Evolutionary conservation across 306 rosid genomes (phyloP).

Genomic region (Vigna hirtella): DNA sequence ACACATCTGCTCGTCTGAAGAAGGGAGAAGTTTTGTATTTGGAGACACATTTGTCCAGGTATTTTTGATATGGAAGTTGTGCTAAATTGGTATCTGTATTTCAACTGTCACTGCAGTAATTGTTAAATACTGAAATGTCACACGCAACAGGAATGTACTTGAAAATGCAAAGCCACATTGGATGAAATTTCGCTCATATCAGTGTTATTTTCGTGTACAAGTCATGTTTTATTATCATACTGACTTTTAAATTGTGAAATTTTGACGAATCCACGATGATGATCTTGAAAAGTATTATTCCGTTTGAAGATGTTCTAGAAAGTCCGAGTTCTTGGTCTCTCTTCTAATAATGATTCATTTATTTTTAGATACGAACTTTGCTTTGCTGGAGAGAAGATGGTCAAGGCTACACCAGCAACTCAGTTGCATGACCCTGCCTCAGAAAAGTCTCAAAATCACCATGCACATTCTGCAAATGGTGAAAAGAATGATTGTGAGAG

Average conservation of each 20-base stretch:
- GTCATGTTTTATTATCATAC: not conserved
- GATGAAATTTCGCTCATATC: not conserved
- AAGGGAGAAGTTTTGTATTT: constrained; percentile 97
- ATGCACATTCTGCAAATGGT: constrained; percentile 64
- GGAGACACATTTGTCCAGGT: constrained; percentile 89
- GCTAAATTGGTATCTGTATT: constrained; percentile 27
- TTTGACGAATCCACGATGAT: constrained; percentile 11
- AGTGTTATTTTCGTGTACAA: too few species aligned
- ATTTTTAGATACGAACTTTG: constrained; percentile 86
- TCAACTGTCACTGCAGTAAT: constrained; percentile 18
- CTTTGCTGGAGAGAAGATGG: constrained; percentile 81
- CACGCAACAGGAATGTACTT: constrained; percentile 20
- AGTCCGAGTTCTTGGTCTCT: constrained; percentile 21
- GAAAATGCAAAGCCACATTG: constrained; percentile 26
- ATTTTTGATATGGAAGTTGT: constrained; percentile 37
- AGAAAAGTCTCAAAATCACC: constrained; percentile 77
- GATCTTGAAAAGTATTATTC: constrained; percentile 18
- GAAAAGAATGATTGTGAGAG: constrained; percentile 70
- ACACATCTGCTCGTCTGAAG: constrained; percentile 89
- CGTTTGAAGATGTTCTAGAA: constrained; percentile 28
- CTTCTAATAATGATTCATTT: constrained; percentile 33
- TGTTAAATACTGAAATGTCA: constrained; percentile 10
- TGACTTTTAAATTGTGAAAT: not conserved
- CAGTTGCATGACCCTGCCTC: constrained; percentile 62
- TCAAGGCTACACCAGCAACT: constrained; percentile 61